Evolutionary conservation across 441 rosid genomes (phyloP).

Genomic region (Aleurites moluccanus): DNA sequence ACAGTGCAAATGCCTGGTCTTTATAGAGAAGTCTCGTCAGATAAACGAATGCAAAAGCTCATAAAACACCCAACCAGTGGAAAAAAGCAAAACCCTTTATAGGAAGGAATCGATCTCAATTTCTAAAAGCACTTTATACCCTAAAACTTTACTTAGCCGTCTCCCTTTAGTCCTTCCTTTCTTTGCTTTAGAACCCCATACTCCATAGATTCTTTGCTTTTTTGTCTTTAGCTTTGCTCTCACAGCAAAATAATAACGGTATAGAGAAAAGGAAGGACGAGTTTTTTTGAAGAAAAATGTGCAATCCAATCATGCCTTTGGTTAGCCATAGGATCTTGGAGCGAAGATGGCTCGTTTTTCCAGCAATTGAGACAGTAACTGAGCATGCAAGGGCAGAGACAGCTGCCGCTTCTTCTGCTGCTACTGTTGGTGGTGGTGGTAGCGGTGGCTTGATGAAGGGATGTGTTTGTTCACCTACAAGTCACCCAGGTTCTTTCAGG

Average conservation of each 20-base stretch:
- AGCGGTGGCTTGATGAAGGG: conserved; percentile 23
- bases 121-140: conserved; percentile 20
- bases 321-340: conserved; percentile 12
- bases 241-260: background rate
- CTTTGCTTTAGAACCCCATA: conserved; percentile 17
- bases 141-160: conserved; percentile 30
- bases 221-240: conserved; percentile 9
- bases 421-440: conserved; percentile 17
- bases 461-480: conserved; percentile 52
- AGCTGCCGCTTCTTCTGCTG: too few species aligned
- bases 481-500: conserved; percentile 58
- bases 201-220: conserved; percentile 24
- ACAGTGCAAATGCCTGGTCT: background rate
- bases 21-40: background rate
- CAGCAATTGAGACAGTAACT: background rate
- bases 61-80: background rate
- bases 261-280: background rate
- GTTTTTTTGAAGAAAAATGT: conserved; percentile 26
- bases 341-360: conserved; percentile 28
- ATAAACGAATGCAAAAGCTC: background rate
- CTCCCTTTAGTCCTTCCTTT: conserved; percentile 24
- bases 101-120: conserved; percentile 24
- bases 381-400: conserved; percentile 6
- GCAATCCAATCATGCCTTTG: conserved; percentile 25
- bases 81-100: conserved; percentile 20